phyloP scores from a whole-genome alignment of 208 protist genomes.

The Acanthamoeba divionensis region DNA sequence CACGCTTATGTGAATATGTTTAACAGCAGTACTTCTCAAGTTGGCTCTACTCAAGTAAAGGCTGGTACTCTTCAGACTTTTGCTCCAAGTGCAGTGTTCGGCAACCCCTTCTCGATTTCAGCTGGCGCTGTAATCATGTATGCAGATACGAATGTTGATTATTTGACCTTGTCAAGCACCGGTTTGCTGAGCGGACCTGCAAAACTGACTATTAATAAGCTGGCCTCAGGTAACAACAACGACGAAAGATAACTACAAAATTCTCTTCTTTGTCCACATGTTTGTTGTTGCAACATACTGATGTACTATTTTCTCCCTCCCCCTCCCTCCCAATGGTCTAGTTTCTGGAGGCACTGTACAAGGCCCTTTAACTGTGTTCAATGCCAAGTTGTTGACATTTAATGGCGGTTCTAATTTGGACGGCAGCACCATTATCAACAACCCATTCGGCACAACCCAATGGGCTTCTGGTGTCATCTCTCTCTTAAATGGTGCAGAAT shows the following conservation, averaged over 20 bases:
- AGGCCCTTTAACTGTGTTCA: neutral
- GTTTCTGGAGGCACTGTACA: neutral
- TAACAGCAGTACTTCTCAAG: no score
- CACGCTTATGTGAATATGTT: no score
- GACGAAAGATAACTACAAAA: neutral
- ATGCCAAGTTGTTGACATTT: neutral
- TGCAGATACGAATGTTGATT: neutral
- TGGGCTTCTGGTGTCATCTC: neutral
- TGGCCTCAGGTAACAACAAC: neutral
- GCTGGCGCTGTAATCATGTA: conserved; percentile 26
- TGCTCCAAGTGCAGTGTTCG: no score
- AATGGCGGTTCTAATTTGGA: neutral
- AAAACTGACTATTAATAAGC: neutral
- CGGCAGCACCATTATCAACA: conserved; percentile 14
- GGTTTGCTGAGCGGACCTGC: neutral
- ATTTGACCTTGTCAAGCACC: neutral
- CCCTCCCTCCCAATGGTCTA: neutral
- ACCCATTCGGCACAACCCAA: neutral
- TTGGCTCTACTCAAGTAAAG: no score
- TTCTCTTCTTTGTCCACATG: neutral
- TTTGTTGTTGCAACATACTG: neutral
- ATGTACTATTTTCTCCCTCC: neutral
- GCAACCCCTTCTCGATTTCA: neutral
- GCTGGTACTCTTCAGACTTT: no score
- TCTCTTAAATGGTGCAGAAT: neutral